phyloP scores from a whole-genome alignment of 805 yeast genomes.

The Lipomyces lipofer region DNA sequence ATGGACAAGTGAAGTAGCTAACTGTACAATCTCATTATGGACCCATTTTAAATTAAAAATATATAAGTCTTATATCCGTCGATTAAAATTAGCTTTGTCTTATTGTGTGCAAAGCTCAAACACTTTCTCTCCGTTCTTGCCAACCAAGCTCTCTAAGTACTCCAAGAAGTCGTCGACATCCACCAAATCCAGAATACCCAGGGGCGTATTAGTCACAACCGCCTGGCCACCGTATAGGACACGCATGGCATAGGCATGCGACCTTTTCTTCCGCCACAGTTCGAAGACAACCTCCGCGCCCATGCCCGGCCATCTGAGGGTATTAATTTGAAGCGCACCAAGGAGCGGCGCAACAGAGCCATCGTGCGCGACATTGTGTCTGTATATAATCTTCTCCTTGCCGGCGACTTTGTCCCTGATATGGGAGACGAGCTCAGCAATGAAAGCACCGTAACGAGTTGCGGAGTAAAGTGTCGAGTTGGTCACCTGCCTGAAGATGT shows the following conservation, averaged over 20 bases:
- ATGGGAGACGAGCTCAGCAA: constrained; percentile 42
- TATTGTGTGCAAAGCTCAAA: constrained; percentile 9
- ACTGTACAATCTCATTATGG: too few relatives aligned
- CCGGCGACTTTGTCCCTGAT: constrained; percentile 40
- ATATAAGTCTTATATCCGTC: too few relatives aligned
- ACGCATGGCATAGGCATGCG: constrained; percentile 39
- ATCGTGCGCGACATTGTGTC: constrained; percentile 49
- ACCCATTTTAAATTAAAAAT: too few relatives aligned
- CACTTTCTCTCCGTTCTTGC: constrained; percentile 12
- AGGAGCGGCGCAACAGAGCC: constrained; percentile 43
- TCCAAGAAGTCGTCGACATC: constrained; percentile 13
- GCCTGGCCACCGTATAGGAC: constrained; percentile 42
- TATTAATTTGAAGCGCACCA: constrained; percentile 41
- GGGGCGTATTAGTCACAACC: constrained; percentile 14
- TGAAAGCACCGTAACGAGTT: constrained; percentile 43
- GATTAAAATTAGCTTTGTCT: too few relatives aligned
- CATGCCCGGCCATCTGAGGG: constrained; percentile 52
- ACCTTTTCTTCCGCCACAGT: constrained; percentile 38
- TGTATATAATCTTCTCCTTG: constrained; percentile 37
- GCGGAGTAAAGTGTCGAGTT: constrained; percentile 43
- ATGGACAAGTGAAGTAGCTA: too few relatives aligned
- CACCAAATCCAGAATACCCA: constrained; percentile 22
- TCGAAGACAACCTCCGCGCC: constrained; percentile 48
- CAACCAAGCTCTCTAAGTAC: constrained; percentile 14
- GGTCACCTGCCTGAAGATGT: constrained; percentile 40